These are phyloP conservation scores for Piedraia hortae DNA, from an alignment of 2,329 filamentous ascomycete genomes.

Conservation along the genomic window DNA sequence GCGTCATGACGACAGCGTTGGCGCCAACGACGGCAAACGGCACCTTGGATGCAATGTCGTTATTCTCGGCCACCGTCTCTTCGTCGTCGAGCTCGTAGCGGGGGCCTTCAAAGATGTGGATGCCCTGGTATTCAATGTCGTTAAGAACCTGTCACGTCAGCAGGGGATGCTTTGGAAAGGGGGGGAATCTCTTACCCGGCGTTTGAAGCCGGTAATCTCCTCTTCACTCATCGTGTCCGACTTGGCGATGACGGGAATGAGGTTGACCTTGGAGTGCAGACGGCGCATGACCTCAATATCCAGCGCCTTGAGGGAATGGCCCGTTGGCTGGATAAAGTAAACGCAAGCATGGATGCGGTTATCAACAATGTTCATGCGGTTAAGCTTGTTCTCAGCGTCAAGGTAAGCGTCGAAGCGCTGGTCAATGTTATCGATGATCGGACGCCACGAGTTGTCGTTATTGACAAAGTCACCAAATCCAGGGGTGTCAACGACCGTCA, in stretches of 20 bases:
- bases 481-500: constrained; percentile 93
- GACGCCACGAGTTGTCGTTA: constrained; percentile 98
- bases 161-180: neutral
- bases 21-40: constrained; percentile 95
- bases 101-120: constrained; percentile 96
- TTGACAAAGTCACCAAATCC: constrained; percentile 99
- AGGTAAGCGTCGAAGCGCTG: constrained; percentile 95
- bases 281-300: constrained; percentile 99
- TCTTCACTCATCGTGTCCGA: constrained; percentile 93
- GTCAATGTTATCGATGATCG: constrained; percentile 98
- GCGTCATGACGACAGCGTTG: constrained; percentile 72
- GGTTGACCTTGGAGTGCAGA: constrained; percentile 98
- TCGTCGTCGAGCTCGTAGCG: constrained; percentile 97
- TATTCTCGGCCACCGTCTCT: constrained; percentile 98
- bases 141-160: constrained; percentile 45
- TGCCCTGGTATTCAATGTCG: constrained; percentile 89
- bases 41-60: constrained; percentile 99
- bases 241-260: constrained; percentile 98
- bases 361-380: constrained; percentile 98
- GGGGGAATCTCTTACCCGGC: constrained; percentile 40
- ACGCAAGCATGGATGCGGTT: constrained; percentile 97
- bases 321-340: constrained; percentile 98
- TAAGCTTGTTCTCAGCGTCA: constrained; percentile 99
- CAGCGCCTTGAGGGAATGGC: constrained; percentile 90
- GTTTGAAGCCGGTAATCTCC: constrained; percentile 83